Conservation (phyloP, 768 basidiomycete species). For the Galerina marginata region DNA sequence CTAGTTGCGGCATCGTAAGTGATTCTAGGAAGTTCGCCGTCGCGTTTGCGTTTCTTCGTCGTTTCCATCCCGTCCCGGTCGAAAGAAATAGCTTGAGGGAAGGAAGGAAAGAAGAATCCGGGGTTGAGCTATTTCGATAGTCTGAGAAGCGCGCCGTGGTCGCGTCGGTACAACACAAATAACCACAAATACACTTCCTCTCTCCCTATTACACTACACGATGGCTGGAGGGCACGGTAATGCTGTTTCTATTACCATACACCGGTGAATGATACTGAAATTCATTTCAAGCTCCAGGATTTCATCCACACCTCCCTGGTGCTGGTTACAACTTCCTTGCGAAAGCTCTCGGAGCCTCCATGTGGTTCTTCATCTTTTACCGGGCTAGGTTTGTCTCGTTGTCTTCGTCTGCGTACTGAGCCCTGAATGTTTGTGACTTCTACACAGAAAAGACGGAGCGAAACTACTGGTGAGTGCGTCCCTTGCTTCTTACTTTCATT, state of each 20-base stretch:
- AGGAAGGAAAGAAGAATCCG: slow-evolving; percentile 15
- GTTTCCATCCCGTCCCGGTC: slow-evolving; percentile 36
- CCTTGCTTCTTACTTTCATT: slow-evolving; percentile 1
- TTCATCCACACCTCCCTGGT: slow-evolving; percentile 87
- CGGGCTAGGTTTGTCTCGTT: slow-evolving; percentile 74
- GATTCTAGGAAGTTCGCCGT: slow-evolving; percentile 44
- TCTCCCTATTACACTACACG: slow-evolving; percentile 20
- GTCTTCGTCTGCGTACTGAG: slow-evolving; percentile 6
- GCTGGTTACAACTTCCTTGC: slow-evolving; percentile 77
- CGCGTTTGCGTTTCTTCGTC: slow-evolving; percentile 50
- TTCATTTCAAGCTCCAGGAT: slow-evolving; percentile 65
- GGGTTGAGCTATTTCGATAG: slow-evolving; percentile 17
- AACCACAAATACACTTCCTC: slow-evolving; percentile 37
- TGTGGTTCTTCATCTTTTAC: slow-evolving; percentile 99
- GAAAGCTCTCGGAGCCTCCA: slow-evolving; percentile 87
- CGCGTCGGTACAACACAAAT: slow-evolving; percentile 34
- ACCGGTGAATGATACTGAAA: background rate
- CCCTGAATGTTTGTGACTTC: background rate
- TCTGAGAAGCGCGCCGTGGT: slow-evolving; percentile 19
- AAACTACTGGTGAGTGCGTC: slow-evolving; percentile 65
- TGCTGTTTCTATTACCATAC: slow-evolving; percentile 11
- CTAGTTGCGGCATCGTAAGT: slow-evolving; percentile 48
- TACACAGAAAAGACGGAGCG: slow-evolving; percentile 71
- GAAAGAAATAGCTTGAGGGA: slow-evolving; percentile 1
- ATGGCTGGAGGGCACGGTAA: slow-evolving; percentile 51